phyloP scores from a whole-genome alignment of 129 eudicot genomes.

The Flaveria ramosissima region DNA sequence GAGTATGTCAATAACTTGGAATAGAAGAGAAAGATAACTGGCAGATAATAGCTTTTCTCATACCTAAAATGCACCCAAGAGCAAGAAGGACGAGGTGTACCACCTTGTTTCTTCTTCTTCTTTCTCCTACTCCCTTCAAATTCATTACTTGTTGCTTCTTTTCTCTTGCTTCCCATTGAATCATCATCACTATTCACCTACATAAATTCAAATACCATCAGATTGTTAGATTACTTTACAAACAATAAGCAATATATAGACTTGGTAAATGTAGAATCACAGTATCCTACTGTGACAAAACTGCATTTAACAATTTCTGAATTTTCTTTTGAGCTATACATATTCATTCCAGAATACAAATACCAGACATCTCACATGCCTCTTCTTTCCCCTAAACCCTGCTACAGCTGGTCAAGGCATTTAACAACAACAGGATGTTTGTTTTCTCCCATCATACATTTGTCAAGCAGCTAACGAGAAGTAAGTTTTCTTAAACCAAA shows the following conservation, averaged over 20 bases:
- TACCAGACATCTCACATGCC: not conserved
- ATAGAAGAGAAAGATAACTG: not conserved
- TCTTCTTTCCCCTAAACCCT: not conserved
- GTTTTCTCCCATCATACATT: not conserved
- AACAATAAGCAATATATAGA: conserved; percentile 7
- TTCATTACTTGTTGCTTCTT: conserved; percentile 49
- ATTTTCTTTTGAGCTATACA: conserved; percentile 14
- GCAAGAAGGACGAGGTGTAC: conserved; percentile 79
- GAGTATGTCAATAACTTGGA: conserved; percentile 21
- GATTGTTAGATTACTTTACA: not conserved
- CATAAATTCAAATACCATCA: not conserved
- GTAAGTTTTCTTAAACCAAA: conserved; percentile 3
- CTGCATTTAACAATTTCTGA: not conserved
- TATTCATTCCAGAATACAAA: conserved; percentile 3
- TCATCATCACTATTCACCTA: conserved; percentile 58
- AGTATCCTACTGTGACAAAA: not conserved
- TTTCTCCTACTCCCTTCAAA: conserved; percentile 52
- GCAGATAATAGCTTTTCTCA: conserved; percentile 2
- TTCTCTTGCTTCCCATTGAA: conserved; percentile 48
- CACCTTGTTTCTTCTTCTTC: conserved; percentile 68
- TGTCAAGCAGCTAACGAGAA: not conserved
- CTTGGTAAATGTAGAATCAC: not conserved
- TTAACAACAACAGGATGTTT: not conserved
- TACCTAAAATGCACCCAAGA: conserved; percentile 90
- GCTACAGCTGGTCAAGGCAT: conserved; percentile 1